A percentile compares a stretch with the other conserved stretches of the same genome.
Conservation (phyloP, 2,329 filamentous ascomycete genomes). For the Plectosphaerella cucumerina region DNA sequence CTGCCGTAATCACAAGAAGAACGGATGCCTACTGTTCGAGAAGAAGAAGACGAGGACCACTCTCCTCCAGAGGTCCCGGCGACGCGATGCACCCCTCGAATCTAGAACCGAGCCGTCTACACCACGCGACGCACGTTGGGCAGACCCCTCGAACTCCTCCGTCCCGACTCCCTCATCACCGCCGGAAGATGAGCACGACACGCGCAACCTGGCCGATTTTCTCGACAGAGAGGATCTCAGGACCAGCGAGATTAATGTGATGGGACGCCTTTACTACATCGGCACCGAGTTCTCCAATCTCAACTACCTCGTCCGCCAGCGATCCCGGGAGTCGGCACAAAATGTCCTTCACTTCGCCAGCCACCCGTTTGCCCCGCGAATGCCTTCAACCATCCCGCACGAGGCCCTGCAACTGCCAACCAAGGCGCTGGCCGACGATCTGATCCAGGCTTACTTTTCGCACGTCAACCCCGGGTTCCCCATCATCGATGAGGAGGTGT, state of each 20-base stretch:
- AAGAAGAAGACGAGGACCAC: slow-evolving; percentile 42
- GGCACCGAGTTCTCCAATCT: slow-evolving; percentile 53
- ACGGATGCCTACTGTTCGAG: slow-evolving; percentile 42
- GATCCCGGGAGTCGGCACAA: slow-evolving; percentile 21
- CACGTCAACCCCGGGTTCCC: slow-evolving; percentile 48
- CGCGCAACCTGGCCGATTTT: slow-evolving; percentile 44
- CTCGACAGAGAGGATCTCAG: slow-evolving; percentile 43
- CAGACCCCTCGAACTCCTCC: too few relatives aligned
- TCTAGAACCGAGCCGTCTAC: slow-evolving; percentile 30
- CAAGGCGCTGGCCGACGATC: slow-evolving; percentile 41
- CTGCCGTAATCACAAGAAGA: slow-evolving; percentile 34
- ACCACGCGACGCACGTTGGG: too few relatives aligned
- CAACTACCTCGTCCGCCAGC: slow-evolving; percentile 49
- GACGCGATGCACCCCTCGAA: slow-evolving; percentile 34
- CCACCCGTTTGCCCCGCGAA: slow-evolving; percentile 27
- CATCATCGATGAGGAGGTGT: slow-evolving; percentile 45
- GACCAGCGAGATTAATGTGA: slow-evolving; percentile 39
- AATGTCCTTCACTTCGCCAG: slow-evolving; percentile 29
- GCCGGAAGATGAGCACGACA: slow-evolving; percentile 27
- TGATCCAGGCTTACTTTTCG: slow-evolving; percentile 46
- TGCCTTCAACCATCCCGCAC: slow-evolving; percentile 30
- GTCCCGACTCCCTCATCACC: too few relatives aligned
- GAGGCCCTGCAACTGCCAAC: slow-evolving; percentile 46
- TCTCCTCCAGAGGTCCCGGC: slow-evolving; percentile 22
- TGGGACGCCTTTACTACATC: slow-evolving; percentile 48